A percentile compares a stretch with the other conserved stretches of the same genome.
Conservation (phyloP, 139 green algal species). For the Yamagishiella unicocca region DNA sequence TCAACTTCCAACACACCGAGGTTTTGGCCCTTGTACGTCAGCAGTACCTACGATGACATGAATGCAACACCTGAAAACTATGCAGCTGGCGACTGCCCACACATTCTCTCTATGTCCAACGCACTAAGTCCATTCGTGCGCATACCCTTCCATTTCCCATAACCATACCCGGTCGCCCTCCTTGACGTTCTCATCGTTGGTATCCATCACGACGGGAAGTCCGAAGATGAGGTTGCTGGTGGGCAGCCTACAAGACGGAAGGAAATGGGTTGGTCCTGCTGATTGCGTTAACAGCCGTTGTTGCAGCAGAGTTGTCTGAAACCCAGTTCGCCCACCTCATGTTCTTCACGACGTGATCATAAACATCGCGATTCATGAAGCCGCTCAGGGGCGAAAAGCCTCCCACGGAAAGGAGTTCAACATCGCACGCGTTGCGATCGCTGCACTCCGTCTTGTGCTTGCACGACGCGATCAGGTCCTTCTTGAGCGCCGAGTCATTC, state of each 20-base stretch:
- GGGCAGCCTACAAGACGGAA: constrained; percentile 57
- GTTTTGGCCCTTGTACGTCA: constrained; percentile 91
- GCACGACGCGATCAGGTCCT: constrained; percentile 60
- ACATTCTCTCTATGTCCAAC: too few species aligned
- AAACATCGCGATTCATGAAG: constrained; percentile 90
- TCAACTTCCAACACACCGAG: constrained; percentile 87
- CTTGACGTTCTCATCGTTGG: constrained; percentile 75
- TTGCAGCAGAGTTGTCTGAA: background rate
- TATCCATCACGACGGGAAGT: constrained; percentile 94
- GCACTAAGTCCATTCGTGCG: too few species aligned
- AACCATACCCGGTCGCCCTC: constrained; percentile 75
- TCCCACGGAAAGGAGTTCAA: constrained; percentile 91
- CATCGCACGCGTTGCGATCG: constrained; percentile 93
- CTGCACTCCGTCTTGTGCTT: constrained; percentile 72
- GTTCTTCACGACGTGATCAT: constrained; percentile 83
- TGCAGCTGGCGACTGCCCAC: too few species aligned
- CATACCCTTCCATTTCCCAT: background rate
- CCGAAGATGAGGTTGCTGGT: constrained; percentile 84
- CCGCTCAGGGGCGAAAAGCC: constrained; percentile 90
- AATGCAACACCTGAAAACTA: background rate
- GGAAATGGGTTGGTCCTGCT: background rate
- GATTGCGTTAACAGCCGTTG: background rate
- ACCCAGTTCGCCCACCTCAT: constrained; percentile 78
- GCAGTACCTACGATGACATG: constrained; percentile 74
- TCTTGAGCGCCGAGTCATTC: constrained; percentile 52